Conservation (phyloP, 768 basidiomycete species). For the Collybia mongolica region DNA sequence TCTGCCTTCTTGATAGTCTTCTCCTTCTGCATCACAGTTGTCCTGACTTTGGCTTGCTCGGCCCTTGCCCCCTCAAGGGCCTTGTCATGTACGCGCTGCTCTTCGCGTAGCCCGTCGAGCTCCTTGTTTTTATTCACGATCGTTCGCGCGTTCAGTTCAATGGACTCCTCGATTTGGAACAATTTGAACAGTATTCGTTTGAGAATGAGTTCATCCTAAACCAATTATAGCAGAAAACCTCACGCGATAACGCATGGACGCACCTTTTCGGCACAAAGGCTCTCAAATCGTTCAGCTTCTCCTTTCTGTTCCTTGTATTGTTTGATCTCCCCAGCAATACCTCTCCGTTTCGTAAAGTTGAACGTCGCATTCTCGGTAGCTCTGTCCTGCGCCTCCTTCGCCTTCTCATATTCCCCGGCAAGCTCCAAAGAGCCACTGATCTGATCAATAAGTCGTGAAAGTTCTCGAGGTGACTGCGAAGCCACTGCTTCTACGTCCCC, state of each 20-base stretch:
- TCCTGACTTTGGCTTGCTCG: slow-evolving; percentile 77
- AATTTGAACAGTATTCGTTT: slow-evolving; percentile 84
- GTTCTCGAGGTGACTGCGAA: slow-evolving; percentile 87
- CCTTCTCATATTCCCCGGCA: slow-evolving; percentile 83
- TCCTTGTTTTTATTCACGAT: slow-evolving; percentile 76
- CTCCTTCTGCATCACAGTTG: slow-evolving; percentile 79
- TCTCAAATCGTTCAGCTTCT: slow-evolving; percentile 88
- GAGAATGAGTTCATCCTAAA: slow-evolving; percentile 78
- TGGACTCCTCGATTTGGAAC: slow-evolving; percentile 84
- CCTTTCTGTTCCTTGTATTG: slow-evolving; percentile 97
- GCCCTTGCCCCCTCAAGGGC: slow-evolving; percentile 72
- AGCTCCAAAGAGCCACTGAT: slow-evolving; percentile 94
- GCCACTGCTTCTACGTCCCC: slow-evolving; percentile 99
- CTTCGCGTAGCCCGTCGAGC: slow-evolving; percentile 63
- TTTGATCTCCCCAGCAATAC: slow-evolving; percentile 92
- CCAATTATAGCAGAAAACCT: slow-evolving; percentile 4
- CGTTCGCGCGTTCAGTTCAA: slow-evolving; percentile 66
- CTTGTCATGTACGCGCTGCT: slow-evolving; percentile 69
- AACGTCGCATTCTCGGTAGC: slow-evolving; percentile 94
- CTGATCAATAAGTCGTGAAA: slow-evolving; percentile 90
- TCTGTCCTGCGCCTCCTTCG: slow-evolving; percentile 82
- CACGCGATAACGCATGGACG: slow-evolving; percentile 19
- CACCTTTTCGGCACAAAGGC: slow-evolving; percentile 71
- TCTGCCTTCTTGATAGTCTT: slow-evolving; percentile 88
- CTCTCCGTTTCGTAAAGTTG: slow-evolving; percentile 92